A percentile compares a stretch with the other conserved stretches of the same genome.
Evolutionary conservation across 192 early-diverging fungal genomes (phyloP).

Genomic region (Backusella tuberculispora): DNA sequence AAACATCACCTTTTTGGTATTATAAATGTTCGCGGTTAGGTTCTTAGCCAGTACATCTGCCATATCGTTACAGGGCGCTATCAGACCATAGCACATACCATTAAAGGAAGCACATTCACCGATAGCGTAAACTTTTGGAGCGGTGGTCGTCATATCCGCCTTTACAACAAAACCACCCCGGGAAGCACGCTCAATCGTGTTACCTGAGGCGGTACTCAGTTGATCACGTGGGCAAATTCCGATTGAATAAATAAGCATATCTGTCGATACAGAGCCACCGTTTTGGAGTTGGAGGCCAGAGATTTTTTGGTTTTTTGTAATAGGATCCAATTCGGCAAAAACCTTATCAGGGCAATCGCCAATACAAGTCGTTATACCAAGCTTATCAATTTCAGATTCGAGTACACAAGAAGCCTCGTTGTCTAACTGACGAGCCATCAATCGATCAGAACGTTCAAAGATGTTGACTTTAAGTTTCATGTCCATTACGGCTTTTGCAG

Average conservation of each 20-base stretch:
- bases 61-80: slow-evolving; percentile 75
- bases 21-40: slow-evolving; percentile 34
- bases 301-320: background rate
- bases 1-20: slow-evolving; percentile 41
- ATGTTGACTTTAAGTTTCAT: slow-evolving; percentile 54
- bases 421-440: slow-evolving; percentile 65
- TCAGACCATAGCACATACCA: slow-evolving; percentile 59
- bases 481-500: slow-evolving; percentile 63
- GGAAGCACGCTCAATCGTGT: slow-evolving; percentile 42
- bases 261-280: slow-evolving; percentile 43
- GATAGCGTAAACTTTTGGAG: slow-evolving; percentile 57
- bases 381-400: slow-evolving; percentile 53
- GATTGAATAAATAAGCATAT: slow-evolving; percentile 58
- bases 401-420: slow-evolving; percentile 54
- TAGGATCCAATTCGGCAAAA: background rate
- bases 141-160: slow-evolving; percentile 47
- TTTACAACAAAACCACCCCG: slow-evolving; percentile 68
- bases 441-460: slow-evolving; percentile 53
- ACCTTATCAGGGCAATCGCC: slow-evolving; percentile 28
- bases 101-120: slow-evolving; percentile 61
- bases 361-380: slow-evolving; percentile 39
- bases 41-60: slow-evolving; percentile 66
- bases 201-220: slow-evolving; percentile 26
- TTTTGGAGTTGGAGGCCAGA: slow-evolving; percentile 32
- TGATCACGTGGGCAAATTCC: slow-evolving; percentile 66